These are phyloP conservation scores for Rhazya stricta DNA, from an alignment of 257 asterid species.

Conservation along the genomic window DNA sequence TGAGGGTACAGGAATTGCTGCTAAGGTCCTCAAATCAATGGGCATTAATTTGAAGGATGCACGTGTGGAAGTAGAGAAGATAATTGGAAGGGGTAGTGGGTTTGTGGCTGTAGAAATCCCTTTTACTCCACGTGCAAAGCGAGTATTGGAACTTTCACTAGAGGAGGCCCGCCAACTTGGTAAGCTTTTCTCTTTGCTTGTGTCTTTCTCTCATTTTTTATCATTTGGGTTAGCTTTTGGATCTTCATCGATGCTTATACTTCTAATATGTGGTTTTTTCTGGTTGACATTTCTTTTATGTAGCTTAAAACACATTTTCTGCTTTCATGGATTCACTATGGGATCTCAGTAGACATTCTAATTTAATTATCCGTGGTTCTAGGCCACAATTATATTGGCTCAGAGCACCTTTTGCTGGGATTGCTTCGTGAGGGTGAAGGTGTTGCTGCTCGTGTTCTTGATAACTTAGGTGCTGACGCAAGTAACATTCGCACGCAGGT, in stretches of 20 bases:
- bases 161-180: conserved; percentile 99
- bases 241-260: neutral
- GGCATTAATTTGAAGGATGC: conserved; percentile 97
- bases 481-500: conserved; percentile 91
- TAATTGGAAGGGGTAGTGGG: conserved; percentile 96
- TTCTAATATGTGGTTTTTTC: neutral
- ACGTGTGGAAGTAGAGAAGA: conserved; percentile 97
- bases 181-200: conserved; percentile 22
- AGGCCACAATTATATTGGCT: conserved; percentile 99
- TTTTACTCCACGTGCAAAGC: conserved; percentile 97
- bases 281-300: neutral
- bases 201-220: neutral
- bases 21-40: conserved; percentile 95
- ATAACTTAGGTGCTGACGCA: conserved; percentile 92
- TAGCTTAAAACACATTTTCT: neutral
- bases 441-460: conserved; percentile 96
- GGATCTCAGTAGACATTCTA: neutral
- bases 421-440: conserved; percentile 99
- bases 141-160: conserved; percentile 86
- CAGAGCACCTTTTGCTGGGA: conserved; percentile 95
- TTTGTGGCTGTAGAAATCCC: conserved; percentile 98
- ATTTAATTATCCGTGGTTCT: conserved; percentile 9
- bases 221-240: neutral
- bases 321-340: neutral
- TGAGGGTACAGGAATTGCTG: conserved; percentile 99